These are phyloP conservation scores for Mortierella alpina DNA, from an alignment of 192 early-diverging fungal species.

Conservation along the genomic window DNA sequence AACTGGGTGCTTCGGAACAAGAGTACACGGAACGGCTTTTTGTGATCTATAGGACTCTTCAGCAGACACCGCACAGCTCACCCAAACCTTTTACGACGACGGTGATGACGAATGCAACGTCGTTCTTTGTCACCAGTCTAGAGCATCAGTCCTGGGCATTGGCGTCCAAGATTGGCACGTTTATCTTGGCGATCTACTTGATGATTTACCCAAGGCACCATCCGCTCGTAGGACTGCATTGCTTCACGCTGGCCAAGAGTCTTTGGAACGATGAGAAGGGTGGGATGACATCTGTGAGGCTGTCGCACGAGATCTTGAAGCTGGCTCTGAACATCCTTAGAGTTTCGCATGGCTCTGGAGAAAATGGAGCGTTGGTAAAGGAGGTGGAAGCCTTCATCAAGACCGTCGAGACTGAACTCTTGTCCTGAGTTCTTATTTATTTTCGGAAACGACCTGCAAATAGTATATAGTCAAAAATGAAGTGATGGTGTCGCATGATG, in stretches of 20 bases:
- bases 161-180: conserved; percentile 56
- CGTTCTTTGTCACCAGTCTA: conserved; percentile 55
- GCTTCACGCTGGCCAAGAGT: conserved; percentile 58
- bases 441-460: neutral
- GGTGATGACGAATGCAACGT: conserved; percentile 51
- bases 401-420: conserved; percentile 39
- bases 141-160: conserved; percentile 52
- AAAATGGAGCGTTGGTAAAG: conserved; percentile 22
- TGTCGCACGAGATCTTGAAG: conserved; percentile 37
- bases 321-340: conserved; percentile 21
- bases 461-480: too few relatives aligned
- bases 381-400: conserved; percentile 40
- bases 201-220: conserved; percentile 62
- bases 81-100: conserved; percentile 52
- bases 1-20: conserved; percentile 11
- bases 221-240: conserved; percentile 60
- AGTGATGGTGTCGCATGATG: too few relatives aligned
- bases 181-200: conserved; percentile 59
- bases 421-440: neutral
- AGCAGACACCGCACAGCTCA: neutral
- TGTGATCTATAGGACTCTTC: conserved; percentile 23
- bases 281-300: conserved; percentile 36
- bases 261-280: conserved; percentile 57
- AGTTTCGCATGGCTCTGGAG: conserved; percentile 37
- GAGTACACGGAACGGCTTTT: conserved; percentile 35